phyloP scores from a whole-genome alignment of 495 filamentous ascomycete species.

The Melanomma pulvis-pyrius region DNA sequence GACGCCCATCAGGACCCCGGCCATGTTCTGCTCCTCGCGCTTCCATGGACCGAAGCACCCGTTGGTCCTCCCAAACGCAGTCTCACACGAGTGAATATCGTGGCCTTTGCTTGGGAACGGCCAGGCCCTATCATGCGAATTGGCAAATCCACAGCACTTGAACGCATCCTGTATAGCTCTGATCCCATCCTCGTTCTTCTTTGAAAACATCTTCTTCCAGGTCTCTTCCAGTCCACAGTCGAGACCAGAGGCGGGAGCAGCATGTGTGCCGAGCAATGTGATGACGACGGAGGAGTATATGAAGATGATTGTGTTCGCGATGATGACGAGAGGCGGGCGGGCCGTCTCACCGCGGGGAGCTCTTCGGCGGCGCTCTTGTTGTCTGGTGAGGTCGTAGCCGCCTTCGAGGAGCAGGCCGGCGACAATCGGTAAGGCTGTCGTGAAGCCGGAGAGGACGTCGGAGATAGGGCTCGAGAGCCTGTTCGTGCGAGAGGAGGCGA shows the following conservation, averaged over 20 bases:
- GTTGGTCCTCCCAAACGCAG: constrained; percentile 25
- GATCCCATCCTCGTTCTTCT: constrained; percentile 56
- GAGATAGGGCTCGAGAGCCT: constrained; percentile 57
- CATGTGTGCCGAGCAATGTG: constrained; percentile 59
- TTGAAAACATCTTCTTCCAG: constrained; percentile 57
- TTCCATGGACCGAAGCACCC: constrained; percentile 39
- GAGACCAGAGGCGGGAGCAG: constrained; percentile 51
- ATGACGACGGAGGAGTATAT: constrained; percentile 54
- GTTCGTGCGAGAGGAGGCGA: constrained; percentile 52
- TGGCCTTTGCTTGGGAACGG: constrained; percentile 52
- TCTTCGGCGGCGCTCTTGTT: constrained; percentile 43
- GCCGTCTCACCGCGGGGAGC: constrained; percentile 38
- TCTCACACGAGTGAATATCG: constrained; percentile 37
- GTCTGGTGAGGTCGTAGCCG: constrained; percentile 46
- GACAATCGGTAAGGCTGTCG: constrained; percentile 57
- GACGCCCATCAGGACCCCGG: constrained; percentile 42
- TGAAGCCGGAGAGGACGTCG: constrained; percentile 50
- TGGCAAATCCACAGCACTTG: constrained; percentile 65
- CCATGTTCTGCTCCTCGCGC: constrained; percentile 43
- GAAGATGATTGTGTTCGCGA: constrained; percentile 53
- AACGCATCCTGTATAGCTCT: constrained; percentile 65
- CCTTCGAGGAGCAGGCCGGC: constrained; percentile 54
- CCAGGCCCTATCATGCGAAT: constrained; percentile 58
- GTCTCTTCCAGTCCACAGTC: constrained; percentile 55
- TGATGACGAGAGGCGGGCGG: constrained; percentile 45